phyloP scores from a whole-genome alignment of 768 basidiomycete species.

The Panellus pusillus region DNA sequence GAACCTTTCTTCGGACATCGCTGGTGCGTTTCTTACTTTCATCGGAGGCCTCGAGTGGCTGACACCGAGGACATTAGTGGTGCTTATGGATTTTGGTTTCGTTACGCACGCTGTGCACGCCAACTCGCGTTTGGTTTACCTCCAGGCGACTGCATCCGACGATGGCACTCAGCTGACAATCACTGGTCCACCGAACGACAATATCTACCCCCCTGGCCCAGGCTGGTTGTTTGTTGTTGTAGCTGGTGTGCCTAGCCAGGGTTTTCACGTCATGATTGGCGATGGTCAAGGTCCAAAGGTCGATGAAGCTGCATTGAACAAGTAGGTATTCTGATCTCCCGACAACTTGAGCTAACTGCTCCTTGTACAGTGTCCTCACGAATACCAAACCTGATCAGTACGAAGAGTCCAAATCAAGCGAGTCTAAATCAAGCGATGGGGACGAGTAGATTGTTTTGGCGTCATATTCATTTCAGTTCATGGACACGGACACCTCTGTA shows the following conservation, averaged over 20 bases:
- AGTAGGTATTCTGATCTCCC: constrained; percentile 40
- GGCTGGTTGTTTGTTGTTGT: constrained; percentile 73
- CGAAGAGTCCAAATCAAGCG: constrained; percentile 40
- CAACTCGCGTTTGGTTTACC: constrained; percentile 73
- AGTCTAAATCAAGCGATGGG: constrained; percentile 26
- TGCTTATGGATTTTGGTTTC: constrained; percentile 80
- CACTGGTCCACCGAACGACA: constrained; percentile 61
- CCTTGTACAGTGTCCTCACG: constrained; percentile 43
- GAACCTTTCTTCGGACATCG: constrained; percentile 38
- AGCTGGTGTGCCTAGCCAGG: constrained; percentile 65
- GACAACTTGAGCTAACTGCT: neutral
- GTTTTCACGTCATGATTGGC: constrained; percentile 66
- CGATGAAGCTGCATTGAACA: constrained; percentile 53
- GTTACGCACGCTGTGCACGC: constrained; percentile 78
- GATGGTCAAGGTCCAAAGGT: constrained; percentile 60
- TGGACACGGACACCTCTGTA: constrained; percentile 2
- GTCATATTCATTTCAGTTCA: neutral
- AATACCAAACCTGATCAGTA: constrained; percentile 52
- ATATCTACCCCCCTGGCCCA: constrained; percentile 79
- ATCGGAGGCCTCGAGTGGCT: neutral
- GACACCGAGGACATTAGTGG: constrained; percentile 42
- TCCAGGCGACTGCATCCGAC: constrained; percentile 42
- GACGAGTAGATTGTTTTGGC: constrained; percentile 6
- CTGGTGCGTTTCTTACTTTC: constrained; percentile 38
- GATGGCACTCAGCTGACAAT: constrained; percentile 51